Conservation (phyloP, 805 yeast genomes). For the Candida berthetii region DNA sequence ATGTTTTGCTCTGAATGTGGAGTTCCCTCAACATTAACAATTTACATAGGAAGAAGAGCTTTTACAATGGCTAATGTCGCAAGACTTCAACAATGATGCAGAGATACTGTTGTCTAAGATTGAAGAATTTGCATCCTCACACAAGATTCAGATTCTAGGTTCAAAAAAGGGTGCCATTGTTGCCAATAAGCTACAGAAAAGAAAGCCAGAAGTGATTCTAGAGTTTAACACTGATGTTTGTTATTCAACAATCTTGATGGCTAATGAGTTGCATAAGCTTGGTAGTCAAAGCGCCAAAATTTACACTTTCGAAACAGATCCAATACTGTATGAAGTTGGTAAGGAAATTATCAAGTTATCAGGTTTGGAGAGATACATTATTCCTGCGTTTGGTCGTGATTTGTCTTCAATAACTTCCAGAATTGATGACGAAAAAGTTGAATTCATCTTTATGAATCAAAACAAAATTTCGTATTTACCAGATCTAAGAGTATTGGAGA, state of each 20-base stretch:
- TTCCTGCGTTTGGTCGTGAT: conserved; percentile 1
- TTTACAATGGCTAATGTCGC: background rate
- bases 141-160: conserved; percentile 4
- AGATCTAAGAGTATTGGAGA: conserved; percentile 34
- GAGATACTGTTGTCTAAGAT: conserved; percentile 8
- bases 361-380: conserved; percentile 12
- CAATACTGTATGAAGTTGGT: conserved; percentile 6
- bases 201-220: conserved; percentile 11
- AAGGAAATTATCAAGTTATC: conserved; percentile 10
- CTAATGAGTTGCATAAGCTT: conserved; percentile 7
- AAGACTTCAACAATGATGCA: conserved; percentile 11
- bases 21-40: no score
- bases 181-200: conserved; percentile 1
- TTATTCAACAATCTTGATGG: conserved; percentile 12
- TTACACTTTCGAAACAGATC: conserved; percentile 15
- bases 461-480: conserved; percentile 31
- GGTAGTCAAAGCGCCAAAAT: conserved; percentile 4
- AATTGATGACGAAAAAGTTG: conserved; percentile 21
- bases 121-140: conserved; percentile 5
- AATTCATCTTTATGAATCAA: conserved; percentile 36
- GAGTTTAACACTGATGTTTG: conserved; percentile 17
- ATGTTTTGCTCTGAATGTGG: no score
- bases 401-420: background rate
- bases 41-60: background rate
- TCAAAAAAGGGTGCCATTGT: conserved; percentile 5